Conservation (phyloP, 2,329 filamentous ascomycete genomes). For the Colletotrichum eleusines region DNA sequence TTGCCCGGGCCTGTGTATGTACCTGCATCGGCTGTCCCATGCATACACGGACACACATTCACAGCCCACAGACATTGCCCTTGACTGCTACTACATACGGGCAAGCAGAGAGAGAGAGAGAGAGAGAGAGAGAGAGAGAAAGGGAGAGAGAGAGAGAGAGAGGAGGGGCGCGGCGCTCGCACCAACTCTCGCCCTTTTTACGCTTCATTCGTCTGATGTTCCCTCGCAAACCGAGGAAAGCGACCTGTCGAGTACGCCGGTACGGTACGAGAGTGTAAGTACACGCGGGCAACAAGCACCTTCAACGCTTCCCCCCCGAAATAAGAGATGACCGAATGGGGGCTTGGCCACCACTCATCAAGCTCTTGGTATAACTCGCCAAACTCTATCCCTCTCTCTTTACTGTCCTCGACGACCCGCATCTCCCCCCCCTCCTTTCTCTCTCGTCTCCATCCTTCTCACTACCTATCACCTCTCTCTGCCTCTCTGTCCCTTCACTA, state of each 20-base stretch:
- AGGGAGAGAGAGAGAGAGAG: too few relatives aligned
- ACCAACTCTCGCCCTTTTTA: background rate
- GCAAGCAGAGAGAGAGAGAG: background rate
- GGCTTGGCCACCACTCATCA: constrained; percentile 21
- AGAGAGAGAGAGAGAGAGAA: too few relatives aligned
- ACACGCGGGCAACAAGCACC: constrained; percentile 6
- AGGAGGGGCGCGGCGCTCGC: background rate
- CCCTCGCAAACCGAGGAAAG: background rate
- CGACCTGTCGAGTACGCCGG: background rate
- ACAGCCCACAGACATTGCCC: background rate
- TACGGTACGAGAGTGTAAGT: constrained; percentile 3
- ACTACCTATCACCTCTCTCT: too few relatives aligned
- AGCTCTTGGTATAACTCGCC: constrained; percentile 28
- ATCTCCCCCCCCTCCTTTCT: too few relatives aligned
- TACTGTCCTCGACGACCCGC: background rate
- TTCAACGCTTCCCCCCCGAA: background rate
- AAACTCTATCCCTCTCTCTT: constrained; percentile 17
- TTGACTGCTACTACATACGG: too few relatives aligned
- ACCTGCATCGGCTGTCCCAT: constrained; percentile 1
- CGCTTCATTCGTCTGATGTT: constrained; percentile 24
- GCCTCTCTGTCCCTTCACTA: background rate
- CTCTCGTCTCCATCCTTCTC: background rate
- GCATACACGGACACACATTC: background rate
- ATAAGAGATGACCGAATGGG: background rate
- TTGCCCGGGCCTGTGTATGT: background rate